phyloP scores from a whole-genome alignment of 2,329 filamentous ascomycete genomes.

The Xylariaceae sp. region DNA sequence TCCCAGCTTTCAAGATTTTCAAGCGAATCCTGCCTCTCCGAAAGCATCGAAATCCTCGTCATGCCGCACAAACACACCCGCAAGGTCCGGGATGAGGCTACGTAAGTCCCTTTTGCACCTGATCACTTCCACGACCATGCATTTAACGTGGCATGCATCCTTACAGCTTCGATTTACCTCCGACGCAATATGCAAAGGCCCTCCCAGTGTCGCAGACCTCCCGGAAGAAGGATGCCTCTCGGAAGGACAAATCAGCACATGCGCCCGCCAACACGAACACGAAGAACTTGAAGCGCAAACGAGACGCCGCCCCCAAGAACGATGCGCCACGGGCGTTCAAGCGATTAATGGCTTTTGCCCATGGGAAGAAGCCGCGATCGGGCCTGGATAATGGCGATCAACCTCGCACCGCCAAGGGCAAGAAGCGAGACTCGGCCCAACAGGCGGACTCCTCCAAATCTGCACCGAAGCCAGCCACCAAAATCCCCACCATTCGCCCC shows the following conservation, averaged over 20 bases:
- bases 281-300: conserved; percentile 51
- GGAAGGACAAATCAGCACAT: conserved; percentile 22
- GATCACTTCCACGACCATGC: conserved; percentile 17
- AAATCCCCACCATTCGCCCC: conserved; percentile 69
- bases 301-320: conserved; percentile 49
- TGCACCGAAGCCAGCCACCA: conserved; percentile 24
- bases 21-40: no score
- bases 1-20: no score
- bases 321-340: conserved; percentile 88
- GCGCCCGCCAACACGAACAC: conserved; percentile 21
- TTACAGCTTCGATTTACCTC: conserved; percentile 49
- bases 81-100: conserved; percentile 52
- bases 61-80: conserved; percentile 91
- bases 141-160: not conserved
- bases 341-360: conserved; percentile 74
- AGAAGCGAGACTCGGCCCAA: conserved; percentile 25
- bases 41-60: no score
- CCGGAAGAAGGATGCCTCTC: conserved; percentile 27
- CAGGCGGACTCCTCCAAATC: conserved; percentile 15
- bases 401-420: conserved; percentile 31
- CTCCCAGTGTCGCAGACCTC: conserved; percentile 44
- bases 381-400: conserved; percentile 70
- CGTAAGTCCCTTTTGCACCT: conserved; percentile 40
- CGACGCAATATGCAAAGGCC: conserved; percentile 47
- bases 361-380: conserved; percentile 57